A percentile compares a stretch with the other conserved stretches of the same genome.
These are phyloP conservation scores for Tremella yokohamensis DNA, from an alignment of 768 basidiomycete genomes.

Conservation along the genomic window DNA sequence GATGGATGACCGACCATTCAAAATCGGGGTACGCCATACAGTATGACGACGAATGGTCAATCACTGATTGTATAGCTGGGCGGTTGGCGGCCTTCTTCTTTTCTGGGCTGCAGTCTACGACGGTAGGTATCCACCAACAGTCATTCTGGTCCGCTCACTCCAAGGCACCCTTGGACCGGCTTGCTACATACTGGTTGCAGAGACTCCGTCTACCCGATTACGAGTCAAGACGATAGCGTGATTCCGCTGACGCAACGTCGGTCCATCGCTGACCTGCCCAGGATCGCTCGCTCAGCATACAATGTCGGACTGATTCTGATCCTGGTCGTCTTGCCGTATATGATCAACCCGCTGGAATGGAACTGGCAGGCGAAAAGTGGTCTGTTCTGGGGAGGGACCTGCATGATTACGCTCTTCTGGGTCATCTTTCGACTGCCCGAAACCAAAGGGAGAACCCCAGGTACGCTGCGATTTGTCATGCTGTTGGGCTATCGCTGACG, in stretches of 20 bases:
- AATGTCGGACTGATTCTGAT: background rate
- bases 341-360: conserved; percentile 23
- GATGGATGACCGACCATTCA: conserved; percentile 23
- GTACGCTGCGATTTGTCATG: background rate
- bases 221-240: conserved; percentile 48
- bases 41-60: background rate
- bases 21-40: conserved; percentile 19
- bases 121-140: no score
- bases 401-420: conserved; percentile 24
- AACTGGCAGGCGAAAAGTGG: conserved; percentile 43
- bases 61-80: conserved; percentile 23
- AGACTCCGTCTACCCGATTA: conserved; percentile 47
- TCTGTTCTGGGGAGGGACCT: conserved; percentile 37
- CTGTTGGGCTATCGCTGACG: background rate
- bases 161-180: conserved; percentile 44
- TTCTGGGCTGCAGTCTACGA: conserved; percentile 49
- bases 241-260: conserved; percentile 14
- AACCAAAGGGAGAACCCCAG: conserved; percentile 11
- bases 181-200: conserved; percentile 47
- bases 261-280: background rate
- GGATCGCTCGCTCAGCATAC: background rate
- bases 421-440: conserved; percentile 31
- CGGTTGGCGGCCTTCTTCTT: conserved; percentile 48
- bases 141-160: no score
- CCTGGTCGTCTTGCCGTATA: conserved; percentile 25